phyloP scores from a whole-genome alignment of 2,329 filamentous ascomycete species.

The Xylaria sp. region DNA sequence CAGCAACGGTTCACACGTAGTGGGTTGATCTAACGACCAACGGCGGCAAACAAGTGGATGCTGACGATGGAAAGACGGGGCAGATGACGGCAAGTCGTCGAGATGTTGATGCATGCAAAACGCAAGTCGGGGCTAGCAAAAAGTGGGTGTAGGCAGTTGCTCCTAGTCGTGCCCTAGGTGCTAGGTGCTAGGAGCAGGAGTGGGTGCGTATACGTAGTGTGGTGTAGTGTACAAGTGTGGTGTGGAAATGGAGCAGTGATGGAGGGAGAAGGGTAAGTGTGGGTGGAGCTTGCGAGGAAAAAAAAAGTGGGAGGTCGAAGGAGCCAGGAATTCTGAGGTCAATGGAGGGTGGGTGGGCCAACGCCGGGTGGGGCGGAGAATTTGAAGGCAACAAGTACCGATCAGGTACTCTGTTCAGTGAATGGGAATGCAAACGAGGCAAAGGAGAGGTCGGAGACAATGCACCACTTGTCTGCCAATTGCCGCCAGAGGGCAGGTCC shows the following conservation, averaged over 20 bases:
- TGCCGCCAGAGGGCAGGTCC: constrained; percentile 4
- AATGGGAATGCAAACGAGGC: not conserved
- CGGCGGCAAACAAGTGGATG: constrained; percentile 35
- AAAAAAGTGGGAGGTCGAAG: constrained; percentile 26
- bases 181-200: too few relatives aligned
- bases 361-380: too few relatives aligned
- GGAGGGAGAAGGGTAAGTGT: constrained; percentile 18
- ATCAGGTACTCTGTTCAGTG: not conserved
- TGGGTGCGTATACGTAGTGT: constrained; percentile 26
- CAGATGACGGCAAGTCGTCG: constrained; percentile 41
- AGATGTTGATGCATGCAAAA: constrained; percentile 41
- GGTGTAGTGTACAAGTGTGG: constrained; percentile 9
- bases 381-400: constrained; percentile 15
- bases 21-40: constrained; percentile 33
- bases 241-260: constrained; percentile 28
- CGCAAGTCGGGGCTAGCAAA: constrained; percentile 40
- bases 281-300: constrained; percentile 29
- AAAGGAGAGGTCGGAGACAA: not conserved
- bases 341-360: constrained; percentile 18
- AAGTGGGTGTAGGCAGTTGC: constrained; percentile 31
- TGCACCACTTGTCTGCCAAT: constrained; percentile 10
- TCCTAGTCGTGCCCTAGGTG: too few relatives aligned
- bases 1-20: constrained; percentile 35
- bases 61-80: constrained; percentile 33
- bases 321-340: constrained; percentile 13